Evolutionary conservation across 257 asterid genomes (phyloP).

Genomic region (Leonotis leonurus): DNA sequence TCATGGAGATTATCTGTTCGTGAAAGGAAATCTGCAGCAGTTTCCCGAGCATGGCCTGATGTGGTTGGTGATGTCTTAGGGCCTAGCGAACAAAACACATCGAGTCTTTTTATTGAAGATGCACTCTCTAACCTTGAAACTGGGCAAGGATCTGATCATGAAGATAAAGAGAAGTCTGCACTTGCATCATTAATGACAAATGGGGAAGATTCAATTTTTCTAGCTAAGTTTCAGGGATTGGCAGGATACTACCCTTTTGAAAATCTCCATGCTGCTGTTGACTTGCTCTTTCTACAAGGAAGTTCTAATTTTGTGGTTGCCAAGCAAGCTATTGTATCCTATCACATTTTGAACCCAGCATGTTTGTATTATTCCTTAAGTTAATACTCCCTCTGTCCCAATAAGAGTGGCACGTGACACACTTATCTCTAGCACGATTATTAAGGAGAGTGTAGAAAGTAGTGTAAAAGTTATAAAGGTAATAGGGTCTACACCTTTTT

Average conservation of each 20-base stretch:
- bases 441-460: too few species aligned
- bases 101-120: slow-evolving; percentile 82
- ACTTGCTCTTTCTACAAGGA: slow-evolving; percentile 81
- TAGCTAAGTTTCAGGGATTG: slow-evolving; percentile 59
- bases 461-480: too few species aligned
- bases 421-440: too few species aligned
- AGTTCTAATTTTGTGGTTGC: slow-evolving; percentile 81
- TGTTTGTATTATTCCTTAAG: background rate
- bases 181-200: slow-evolving; percentile 39
- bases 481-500: too few species aligned
- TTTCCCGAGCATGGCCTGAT: slow-evolving; percentile 79
- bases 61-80: slow-evolving; percentile 28
- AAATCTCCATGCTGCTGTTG: slow-evolving; percentile 68
- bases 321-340: slow-evolving; percentile 96
- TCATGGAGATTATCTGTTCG: slow-evolving; percentile 58
- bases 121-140: slow-evolving; percentile 76
- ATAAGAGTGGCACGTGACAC: too few species aligned
- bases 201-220: slow-evolving; percentile 33
- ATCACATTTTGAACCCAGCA: background rate
- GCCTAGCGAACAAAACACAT: slow-evolving; percentile 24
- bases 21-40: slow-evolving; percentile 72
- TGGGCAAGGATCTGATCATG: slow-evolving; percentile 40
- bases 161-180: slow-evolving; percentile 40
- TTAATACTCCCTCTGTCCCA: too few species aligned
- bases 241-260: slow-evolving; percentile 79